These are phyloP conservation scores for Pleurotus djamor DNA, from an alignment of 768 basidiomycete genomes.

Conservation along the genomic window DNA sequence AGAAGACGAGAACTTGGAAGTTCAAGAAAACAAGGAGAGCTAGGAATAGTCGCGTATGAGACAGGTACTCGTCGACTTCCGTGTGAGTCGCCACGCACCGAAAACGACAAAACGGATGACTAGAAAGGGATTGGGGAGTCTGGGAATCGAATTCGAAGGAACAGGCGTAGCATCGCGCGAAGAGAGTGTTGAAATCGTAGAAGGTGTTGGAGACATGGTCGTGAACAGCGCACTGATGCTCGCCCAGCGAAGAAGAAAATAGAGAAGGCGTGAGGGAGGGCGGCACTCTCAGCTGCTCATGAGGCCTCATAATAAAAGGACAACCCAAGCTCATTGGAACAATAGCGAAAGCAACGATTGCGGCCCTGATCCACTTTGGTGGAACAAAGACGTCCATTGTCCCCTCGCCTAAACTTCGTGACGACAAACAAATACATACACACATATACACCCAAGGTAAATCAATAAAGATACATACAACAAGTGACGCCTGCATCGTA, in stretches of 20 bases:
- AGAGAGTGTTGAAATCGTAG: constrained; percentile 5
- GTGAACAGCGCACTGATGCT: constrained; percentile 7
- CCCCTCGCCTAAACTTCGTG: no score
- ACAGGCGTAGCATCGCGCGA: constrained; percentile 1
- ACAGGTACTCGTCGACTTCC: no score
- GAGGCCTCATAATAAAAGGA: background rate
- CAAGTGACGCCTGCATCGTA: constrained; percentile 6
- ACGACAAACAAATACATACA: no score
- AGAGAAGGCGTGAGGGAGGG: background rate
- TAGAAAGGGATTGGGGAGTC: constrained; percentile 52
- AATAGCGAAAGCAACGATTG: no score
- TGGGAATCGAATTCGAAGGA: background rate
- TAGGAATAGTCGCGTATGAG: constrained; percentile 11
- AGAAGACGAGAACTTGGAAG: constrained; percentile 50
- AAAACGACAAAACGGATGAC: constrained; percentile 55
- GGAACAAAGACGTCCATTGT: no score
- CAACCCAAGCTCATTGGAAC: background rate
- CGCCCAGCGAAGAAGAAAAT: constrained; percentile 1
- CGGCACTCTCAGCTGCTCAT: background rate
- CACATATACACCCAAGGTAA: background rate
- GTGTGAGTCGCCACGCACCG: constrained; percentile 33
- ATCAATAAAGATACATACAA: constrained; percentile 4
- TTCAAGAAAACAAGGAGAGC: constrained; percentile 51
- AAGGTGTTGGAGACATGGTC: background rate
- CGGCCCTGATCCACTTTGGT: no score